Evolutionary conservation across 148 eudicot species (phyloP).

Genomic region (Nepenthes mirabilis): DNA sequence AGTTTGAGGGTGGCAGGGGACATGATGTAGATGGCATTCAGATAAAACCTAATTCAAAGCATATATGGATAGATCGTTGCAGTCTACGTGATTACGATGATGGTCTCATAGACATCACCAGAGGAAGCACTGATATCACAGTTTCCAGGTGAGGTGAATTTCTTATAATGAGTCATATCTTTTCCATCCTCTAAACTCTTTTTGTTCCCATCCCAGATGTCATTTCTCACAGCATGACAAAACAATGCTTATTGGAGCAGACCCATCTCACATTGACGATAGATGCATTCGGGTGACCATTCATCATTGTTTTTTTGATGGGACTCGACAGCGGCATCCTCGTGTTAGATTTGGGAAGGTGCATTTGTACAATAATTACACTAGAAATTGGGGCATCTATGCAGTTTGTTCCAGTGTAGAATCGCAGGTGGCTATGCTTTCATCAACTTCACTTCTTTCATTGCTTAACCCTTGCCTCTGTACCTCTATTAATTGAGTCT

Average conservation of each 20-base stretch:
- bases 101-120: constrained; percentile 83
- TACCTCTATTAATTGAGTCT: neutral
- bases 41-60: constrained; percentile 77
- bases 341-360: constrained; percentile 86
- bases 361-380: constrained; percentile 85
- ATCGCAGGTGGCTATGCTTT: constrained; percentile 46
- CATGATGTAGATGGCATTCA: constrained; percentile 90
- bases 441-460: neutral
- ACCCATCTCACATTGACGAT: constrained; percentile 56
- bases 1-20: constrained; percentile 84
- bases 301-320: constrained; percentile 90
- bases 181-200: neutral
- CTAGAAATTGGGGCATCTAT: constrained; percentile 85
- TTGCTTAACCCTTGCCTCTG: neutral
- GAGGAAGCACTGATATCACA: constrained; percentile 80
- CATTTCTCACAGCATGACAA: constrained; percentile 71
- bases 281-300: constrained; percentile 74
- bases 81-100: constrained; percentile 68
- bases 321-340: constrained; percentile 86
- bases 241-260: constrained; percentile 90
- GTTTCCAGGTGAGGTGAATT: constrained; percentile 56
- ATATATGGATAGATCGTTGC: constrained; percentile 96
- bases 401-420: constrained; percentile 96
- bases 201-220: constrained; percentile 39
- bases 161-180: neutral